phyloP scores from a whole-genome alignment of 495 filamentous ascomycete species.

The Mytilinidion resinicola region DNA sequence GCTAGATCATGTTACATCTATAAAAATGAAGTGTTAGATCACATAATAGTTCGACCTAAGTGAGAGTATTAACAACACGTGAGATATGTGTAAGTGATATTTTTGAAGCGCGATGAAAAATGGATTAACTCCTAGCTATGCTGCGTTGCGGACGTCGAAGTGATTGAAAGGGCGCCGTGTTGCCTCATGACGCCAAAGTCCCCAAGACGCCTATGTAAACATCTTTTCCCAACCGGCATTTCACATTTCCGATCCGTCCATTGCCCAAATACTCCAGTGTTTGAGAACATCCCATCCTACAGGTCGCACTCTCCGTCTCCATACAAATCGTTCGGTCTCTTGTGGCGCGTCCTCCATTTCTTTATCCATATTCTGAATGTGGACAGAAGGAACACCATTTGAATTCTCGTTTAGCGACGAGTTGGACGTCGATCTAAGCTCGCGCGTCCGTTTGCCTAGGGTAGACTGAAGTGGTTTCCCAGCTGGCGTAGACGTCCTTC shows the following conservation, averaged over 20 bases:
- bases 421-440: neutral
- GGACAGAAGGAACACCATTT: neutral
- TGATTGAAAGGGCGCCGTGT: no score
- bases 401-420: neutral
- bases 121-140: no score
- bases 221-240: no score
- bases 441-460: neutral
- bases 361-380: neutral
- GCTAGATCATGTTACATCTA: no score
- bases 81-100: no score
- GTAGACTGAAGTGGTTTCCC: neutral
- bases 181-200: no score
- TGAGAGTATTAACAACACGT: no score
- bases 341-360: neutral
- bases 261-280: neutral
- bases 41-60: no score
- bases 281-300: neutral
- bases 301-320: neutral
- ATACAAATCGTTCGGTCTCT: neutral
- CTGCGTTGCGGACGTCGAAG: no score
- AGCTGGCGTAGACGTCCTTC: neutral
- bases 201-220: no score
- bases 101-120: no score
- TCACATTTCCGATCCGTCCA: neutral
- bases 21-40: no score